Evolutionary conservation across 176 grass and related monocot genomes (phyloP).

Genomic region (Secale cereale): DNA sequence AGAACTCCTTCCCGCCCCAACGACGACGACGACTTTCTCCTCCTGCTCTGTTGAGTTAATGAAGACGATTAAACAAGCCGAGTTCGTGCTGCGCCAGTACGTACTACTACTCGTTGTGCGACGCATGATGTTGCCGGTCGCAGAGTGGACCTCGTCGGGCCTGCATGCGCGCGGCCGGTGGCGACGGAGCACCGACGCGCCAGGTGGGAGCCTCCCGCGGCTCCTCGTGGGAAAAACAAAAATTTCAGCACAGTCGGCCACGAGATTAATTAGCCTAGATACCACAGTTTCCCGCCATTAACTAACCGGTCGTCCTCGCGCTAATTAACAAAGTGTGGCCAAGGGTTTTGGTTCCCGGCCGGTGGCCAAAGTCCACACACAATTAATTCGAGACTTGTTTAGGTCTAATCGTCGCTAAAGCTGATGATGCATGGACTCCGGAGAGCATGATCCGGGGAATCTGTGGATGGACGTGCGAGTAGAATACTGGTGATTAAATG

Average conservation of each 20-base stretch:
- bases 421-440: not conserved
- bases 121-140: constrained; percentile 9
- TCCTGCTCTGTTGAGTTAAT: not conserved
- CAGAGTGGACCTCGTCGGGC: not conserved
- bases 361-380: constrained; percentile 7
- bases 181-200: constrained; percentile 14
- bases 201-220: constrained; percentile 16
- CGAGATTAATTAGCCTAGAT: not conserved
- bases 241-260: not conserved
- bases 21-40: not conserved
- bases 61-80: not conserved
- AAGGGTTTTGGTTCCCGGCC: not conserved
- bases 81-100: not conserved
- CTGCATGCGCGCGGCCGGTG: not conserved
- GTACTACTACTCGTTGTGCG: constrained; percentile 16
- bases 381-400: not conserved
- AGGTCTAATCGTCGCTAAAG: not conserved
- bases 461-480: constrained; percentile 24
- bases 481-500: constrained; percentile 4
- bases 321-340: not conserved
- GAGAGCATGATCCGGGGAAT: constrained; percentile 32
- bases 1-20: not conserved
- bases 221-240: not conserved
- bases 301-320: not conserved
- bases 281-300: not conserved